Percentiles rank a stretch among this genome's conserved stretches.
Conservation (phyloP, 768 basidiomycete species). For the Cystobasidium tubakii region DNA sequence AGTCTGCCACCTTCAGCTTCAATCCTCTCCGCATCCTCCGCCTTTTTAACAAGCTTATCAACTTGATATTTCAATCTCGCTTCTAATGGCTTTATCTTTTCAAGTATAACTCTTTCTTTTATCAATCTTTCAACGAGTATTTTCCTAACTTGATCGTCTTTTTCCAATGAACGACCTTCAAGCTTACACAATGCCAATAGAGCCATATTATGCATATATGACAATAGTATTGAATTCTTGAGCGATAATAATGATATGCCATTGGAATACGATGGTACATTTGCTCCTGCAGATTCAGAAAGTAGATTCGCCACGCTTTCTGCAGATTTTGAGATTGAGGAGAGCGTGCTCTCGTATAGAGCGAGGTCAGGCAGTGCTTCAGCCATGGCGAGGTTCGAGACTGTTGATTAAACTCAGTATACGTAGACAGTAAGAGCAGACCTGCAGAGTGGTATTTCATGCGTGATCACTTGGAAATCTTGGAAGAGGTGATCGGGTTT, state of each 20-base stretch:
- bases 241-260: conserved; percentile 87
- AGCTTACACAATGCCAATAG: conserved; percentile 50
- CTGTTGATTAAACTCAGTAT: background rate
- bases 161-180: conserved; percentile 37
- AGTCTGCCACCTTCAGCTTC: conserved; percentile 45
- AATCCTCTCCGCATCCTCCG: conserved; percentile 55
- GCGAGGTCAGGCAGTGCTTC: conserved; percentile 22
- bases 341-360: conserved; percentile 17
- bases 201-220: conserved; percentile 78
- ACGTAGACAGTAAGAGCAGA: background rate
- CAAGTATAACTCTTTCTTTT: conserved; percentile 72
- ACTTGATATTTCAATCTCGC: conserved; percentile 88
- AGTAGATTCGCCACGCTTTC: conserved; percentile 12
- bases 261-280: conserved; percentile 48
- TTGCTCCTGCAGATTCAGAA: background rate
- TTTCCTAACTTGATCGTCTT: conserved; percentile 18
- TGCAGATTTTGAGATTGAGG: conserved; percentile 1
- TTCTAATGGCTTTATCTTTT: conserved; percentile 80
- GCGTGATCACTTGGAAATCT: background rate
- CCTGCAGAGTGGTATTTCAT: background rate
- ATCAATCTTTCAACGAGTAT: conserved; percentile 66
- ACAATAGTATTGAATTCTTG: conserved; percentile 75
- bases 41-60: conserved; percentile 77
- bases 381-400: background rate
- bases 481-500: background rate